Percentiles rank a stretch among this genome's conserved stretches.
Evolutionary conservation across 2,329 filamentous ascomycete genomes (phyloP).

Genomic region (Microdochium paspali): DNA sequence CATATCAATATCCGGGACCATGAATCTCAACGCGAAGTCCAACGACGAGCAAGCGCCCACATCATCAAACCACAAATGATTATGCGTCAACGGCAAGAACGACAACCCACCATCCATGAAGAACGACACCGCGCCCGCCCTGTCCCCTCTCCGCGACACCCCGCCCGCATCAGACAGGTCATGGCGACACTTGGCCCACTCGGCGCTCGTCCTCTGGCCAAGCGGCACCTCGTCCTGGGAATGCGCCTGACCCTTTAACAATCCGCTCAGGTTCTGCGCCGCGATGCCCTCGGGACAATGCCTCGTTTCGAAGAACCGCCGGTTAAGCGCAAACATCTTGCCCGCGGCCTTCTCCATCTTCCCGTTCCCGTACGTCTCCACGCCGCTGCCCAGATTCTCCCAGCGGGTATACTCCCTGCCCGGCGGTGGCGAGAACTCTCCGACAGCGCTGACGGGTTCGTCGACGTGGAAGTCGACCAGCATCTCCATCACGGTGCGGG

Average conservation of each 20-base stretch:
- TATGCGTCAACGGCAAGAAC: slow-evolving; percentile 32
- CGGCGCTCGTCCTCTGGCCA: slow-evolving; percentile 25
- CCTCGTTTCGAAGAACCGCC: slow-evolving; percentile 22
- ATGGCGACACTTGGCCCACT: slow-evolving; percentile 21
- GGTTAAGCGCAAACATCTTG: slow-evolving; percentile 17
- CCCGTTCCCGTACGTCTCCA: slow-evolving; percentile 9
- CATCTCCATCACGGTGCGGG: slow-evolving; percentile 29
- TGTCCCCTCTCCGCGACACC: slow-evolving; percentile 9
- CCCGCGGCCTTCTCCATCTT: slow-evolving; percentile 10
- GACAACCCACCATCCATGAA: slow-evolving; percentile 32
- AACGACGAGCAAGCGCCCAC: slow-evolving; percentile 31
- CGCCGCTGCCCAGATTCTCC: slow-evolving; percentile 12
- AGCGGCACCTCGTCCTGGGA: slow-evolving; percentile 26
- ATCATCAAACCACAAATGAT: slow-evolving; percentile 32
- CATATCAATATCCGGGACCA: slow-evolving; percentile 26
- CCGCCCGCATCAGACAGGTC: slow-evolving; percentile 11
- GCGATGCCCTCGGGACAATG: slow-evolving; percentile 28
- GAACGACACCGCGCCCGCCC: slow-evolving; percentile 29
- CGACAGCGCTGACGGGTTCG: slow-evolving; percentile 23
- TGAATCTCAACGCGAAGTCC: slow-evolving; percentile 38
- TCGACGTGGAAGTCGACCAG: slow-evolving; percentile 35
- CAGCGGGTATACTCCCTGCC: slow-evolving; percentile 16
- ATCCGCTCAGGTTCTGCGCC: slow-evolving; percentile 31
- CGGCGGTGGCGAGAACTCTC: slow-evolving; percentile 27
- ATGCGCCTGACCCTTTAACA: slow-evolving; percentile 21